Percentiles rank a stretch among this genome's conserved stretches.
These are phyloP conservation scores for Pythium chondricola DNA, from an alignment of 352 stramenopile genomes.

Conservation along the genomic window DNA sequence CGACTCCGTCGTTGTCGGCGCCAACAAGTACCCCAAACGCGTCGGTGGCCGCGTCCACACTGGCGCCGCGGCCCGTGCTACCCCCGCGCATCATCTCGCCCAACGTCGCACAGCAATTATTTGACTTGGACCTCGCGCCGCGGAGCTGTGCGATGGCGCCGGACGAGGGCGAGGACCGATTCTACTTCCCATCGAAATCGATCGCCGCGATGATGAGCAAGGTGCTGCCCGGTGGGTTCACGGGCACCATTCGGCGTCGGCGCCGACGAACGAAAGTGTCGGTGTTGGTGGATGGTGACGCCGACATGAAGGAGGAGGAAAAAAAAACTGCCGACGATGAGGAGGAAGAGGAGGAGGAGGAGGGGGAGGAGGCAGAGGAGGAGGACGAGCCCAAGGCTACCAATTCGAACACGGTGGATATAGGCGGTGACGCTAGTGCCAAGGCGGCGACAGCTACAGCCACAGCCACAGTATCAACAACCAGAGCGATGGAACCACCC, in stretches of 20 bases:
- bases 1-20: background rate
- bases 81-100: constrained; percentile 34
- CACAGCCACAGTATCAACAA: background rate
- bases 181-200: constrained; percentile 66
- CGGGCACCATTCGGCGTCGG: background rate
- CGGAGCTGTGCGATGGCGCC: constrained; percentile 28
- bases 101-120: constrained; percentile 54
- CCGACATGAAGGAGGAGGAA: constrained; percentile 9
- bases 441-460: too few species aligned
- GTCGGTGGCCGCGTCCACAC: background rate
- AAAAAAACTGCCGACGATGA: too few species aligned
- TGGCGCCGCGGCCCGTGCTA: background rate
- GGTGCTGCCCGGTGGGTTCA: constrained; percentile 25
- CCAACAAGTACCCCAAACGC: too few species aligned
- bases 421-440: too few species aligned
- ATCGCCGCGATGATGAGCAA: constrained; percentile 74
- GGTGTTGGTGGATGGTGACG: background rate
- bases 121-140: constrained; percentile 53
- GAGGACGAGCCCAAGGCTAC: constrained; percentile 8
- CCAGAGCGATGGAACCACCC: background rate
- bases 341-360: constrained; percentile 13
- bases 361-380: background rate
- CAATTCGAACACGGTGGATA: background rate
- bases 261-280: constrained; percentile 1
- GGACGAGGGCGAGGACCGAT: constrained; percentile 59